These are phyloP conservation scores for Gyromitra esculenta DNA, from an alignment of 2,329 filamentous ascomycete genomes.

Conservation along the genomic window DNA sequence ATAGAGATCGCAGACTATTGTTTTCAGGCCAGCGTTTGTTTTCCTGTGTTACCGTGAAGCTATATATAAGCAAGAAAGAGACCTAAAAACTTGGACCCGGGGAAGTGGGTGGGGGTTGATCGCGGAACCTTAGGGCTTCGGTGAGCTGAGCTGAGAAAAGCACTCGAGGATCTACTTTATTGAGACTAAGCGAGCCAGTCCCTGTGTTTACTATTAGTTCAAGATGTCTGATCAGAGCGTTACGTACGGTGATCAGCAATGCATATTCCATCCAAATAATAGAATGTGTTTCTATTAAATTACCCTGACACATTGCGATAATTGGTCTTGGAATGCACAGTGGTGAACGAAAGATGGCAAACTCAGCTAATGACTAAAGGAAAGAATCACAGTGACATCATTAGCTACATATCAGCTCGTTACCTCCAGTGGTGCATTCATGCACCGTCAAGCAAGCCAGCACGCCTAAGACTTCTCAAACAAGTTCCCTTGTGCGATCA, in stretches of 20 bases:
- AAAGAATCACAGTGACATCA: not conserved
- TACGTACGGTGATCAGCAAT: no score
- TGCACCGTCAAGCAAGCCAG: no score
- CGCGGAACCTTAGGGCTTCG: not conserved
- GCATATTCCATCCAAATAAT: not conserved
- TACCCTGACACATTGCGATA: not conserved
- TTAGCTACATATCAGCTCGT: no score
- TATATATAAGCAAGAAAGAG: conserved; percentile 23
- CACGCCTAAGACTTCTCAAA: no score
- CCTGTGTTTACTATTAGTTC: not conserved
- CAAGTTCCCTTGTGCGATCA: no score
- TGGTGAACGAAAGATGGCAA: not conserved
- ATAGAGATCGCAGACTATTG: conserved; percentile 20
- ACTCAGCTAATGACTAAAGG: not conserved
- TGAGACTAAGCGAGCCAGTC: no score
- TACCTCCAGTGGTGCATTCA: no score
- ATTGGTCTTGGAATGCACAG: not conserved
- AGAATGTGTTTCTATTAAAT: not conserved
- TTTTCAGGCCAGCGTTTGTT: conserved; percentile 1
- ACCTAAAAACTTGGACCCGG: conserved; percentile 1
- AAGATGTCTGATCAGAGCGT: no score
- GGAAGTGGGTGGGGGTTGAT: not conserved
- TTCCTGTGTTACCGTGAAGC: conserved; percentile 14
- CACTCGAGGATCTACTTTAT: no score
- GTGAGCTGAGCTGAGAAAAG: no score